Evolutionary conservation across 2,329 filamentous ascomycete species (phyloP).

Genomic region (Aureobasidium sp.): DNA sequence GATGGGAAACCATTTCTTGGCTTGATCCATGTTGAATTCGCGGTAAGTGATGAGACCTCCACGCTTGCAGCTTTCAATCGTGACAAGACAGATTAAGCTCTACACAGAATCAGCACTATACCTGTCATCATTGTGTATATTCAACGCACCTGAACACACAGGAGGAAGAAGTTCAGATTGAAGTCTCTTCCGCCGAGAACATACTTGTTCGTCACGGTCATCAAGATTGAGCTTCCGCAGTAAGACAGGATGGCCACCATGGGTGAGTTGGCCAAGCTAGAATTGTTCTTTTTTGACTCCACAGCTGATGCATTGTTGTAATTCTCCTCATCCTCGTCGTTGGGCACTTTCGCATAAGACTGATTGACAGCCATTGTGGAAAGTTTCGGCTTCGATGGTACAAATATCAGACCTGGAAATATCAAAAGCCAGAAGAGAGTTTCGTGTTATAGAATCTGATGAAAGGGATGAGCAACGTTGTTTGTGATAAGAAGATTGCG

Average conservation of each 20-base stretch:
- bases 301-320: not conserved
- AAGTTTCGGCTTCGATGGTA: not conserved
- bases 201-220: slow-evolving; percentile 99
- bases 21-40: slow-evolving; percentile 82
- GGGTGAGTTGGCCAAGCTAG: not conserved
- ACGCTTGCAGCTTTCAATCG: slow-evolving; percentile 77
- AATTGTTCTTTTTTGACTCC: not conserved
- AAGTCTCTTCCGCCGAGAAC: slow-evolving; percentile 84
- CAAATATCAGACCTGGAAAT: not conserved
- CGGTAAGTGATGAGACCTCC: slow-evolving; percentile 72
- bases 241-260: slow-evolving; percentile 74
- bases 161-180: slow-evolving; percentile 94
- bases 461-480: not conserved
- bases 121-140: not conserved
- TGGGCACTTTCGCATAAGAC: not conserved
- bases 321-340: not conserved
- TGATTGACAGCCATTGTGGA: not conserved
- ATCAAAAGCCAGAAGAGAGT: not conserved
- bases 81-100: slow-evolving; percentile 81
- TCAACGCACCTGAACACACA: slow-evolving; percentile 59
- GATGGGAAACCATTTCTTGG: slow-evolving; percentile 95
- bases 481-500: not conserved
- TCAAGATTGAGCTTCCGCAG: slow-evolving; percentile 89
- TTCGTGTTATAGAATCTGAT: not conserved
- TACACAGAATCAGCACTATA: slow-evolving; percentile 33